Percentiles rank a stretch among this genome's conserved stretches.
These are phyloP conservation scores for Gonium pectorale DNA, from an alignment of 139 green algal genomes.

Conservation along the genomic window DNA sequence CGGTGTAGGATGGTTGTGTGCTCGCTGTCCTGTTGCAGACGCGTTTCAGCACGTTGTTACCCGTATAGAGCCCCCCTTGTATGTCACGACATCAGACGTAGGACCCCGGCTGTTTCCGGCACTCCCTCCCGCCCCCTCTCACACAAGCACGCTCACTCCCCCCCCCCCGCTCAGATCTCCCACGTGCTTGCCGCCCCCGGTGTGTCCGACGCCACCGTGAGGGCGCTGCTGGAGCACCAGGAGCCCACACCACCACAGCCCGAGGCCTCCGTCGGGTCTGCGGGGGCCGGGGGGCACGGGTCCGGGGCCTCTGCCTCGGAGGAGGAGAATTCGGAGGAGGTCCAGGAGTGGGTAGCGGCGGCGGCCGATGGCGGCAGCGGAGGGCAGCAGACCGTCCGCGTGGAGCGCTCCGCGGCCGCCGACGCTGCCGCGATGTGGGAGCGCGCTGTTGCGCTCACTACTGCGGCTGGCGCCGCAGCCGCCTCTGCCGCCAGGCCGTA, in stretches of 20 bases:
- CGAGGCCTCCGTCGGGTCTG: neutral
- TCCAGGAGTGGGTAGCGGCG: neutral
- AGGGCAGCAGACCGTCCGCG: neutral
- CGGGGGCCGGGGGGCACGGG: no score
- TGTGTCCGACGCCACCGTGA: neutral
- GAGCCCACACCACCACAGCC: neutral
- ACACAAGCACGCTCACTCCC: neutral
- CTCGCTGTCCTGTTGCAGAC: no score
- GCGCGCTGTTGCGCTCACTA: neutral
- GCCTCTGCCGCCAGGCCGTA: neutral
- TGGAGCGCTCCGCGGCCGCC: neutral
- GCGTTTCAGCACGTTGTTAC: no score
- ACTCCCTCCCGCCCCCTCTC: no score
- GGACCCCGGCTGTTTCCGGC: no score
- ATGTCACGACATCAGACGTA: no score
- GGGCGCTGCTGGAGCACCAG: conserved; percentile 3
- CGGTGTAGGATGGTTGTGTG: no score
- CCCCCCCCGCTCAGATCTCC: neutral
- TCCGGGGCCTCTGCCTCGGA: no score
- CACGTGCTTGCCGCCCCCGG: conserved; percentile 10
- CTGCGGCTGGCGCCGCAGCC: neutral
- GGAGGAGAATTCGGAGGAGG: neutral
- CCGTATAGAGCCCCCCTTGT: no score
- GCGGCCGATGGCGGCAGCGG: neutral
- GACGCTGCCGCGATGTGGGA: neutral